Conservation (phyloP, 1,284 basidiomycete species). For the Cutaneotrichosporon dermatis region DNA sequence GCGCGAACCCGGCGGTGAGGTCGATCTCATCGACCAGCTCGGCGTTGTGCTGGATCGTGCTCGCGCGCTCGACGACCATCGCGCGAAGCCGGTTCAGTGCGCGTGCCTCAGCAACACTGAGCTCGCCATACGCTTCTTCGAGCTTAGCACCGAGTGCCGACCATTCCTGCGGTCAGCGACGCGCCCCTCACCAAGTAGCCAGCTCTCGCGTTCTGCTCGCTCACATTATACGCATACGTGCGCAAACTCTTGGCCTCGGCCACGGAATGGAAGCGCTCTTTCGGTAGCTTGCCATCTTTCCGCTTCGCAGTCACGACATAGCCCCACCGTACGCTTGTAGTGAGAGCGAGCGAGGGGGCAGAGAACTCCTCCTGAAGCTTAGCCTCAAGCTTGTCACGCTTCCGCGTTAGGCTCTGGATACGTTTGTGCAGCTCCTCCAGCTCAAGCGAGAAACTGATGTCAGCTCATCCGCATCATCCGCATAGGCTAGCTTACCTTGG, state of each 20-base stretch:
- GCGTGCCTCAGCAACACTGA: conserved; percentile 61
- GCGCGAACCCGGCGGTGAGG: conserved; percentile 74
- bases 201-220: conserved; percentile 4
- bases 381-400: conserved; percentile 30
- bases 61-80: conserved; percentile 62
- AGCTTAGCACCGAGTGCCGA: conserved; percentile 64
- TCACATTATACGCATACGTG: conserved; percentile 65
- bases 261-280: conserved; percentile 24
- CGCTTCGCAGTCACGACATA: conserved; percentile 41
- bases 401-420: conserved; percentile 17
- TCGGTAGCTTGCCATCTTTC: conserved; percentile 24
- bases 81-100: conserved; percentile 65
- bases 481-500: conserved; percentile 57
- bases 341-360: conserved; percentile 33
- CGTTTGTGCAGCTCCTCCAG: conserved; percentile 56
- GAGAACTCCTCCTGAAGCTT: conserved; percentile 52
- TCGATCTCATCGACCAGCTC: conserved; percentile 84
- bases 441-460: conserved; percentile 62
- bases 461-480: neutral
- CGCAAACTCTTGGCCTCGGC: conserved; percentile 39
- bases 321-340: conserved; percentile 5
- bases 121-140: conserved; percentile 56
- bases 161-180: conserved; percentile 53
- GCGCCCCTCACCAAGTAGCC: neutral
- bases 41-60: conserved; percentile 66